A percentile compares a stretch with the other conserved stretches of the same genome.
Conservation (phyloP, 179 eudicot species). For the Beta corolliflora region DNA sequence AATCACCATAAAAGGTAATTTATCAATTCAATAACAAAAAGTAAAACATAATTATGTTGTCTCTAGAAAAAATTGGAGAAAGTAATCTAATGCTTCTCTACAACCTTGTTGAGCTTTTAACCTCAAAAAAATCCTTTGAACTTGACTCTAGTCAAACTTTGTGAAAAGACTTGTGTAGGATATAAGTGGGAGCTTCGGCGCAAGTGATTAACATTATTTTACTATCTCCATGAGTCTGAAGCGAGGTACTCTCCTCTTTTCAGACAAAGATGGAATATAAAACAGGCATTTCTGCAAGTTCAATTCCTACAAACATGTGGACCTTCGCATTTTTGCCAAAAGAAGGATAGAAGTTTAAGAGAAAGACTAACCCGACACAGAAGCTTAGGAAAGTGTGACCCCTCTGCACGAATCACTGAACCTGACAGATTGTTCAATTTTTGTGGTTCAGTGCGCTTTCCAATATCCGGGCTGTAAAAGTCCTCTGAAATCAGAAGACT, state of each 20-base stretch:
- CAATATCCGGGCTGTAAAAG: slow-evolving; percentile 59
- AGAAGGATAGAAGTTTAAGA: not conserved
- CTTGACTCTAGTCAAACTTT: no score
- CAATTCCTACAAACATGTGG: not conserved
- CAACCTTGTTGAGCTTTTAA: no score
- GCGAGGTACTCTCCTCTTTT: not conserved
- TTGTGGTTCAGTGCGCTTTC: slow-evolving; percentile 38
- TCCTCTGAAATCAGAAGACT: slow-evolving; percentile 65
- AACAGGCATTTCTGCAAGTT: not conserved
- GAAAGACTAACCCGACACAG: slow-evolving; percentile 73
- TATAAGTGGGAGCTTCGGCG: no score
- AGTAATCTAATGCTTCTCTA: slow-evolving; percentile 4
- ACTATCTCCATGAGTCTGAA: not conserved
- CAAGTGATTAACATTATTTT: slow-evolving; percentile 4
- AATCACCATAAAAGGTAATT: not conserved
- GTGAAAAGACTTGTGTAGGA: no score
- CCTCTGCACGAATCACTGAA: slow-evolving; percentile 54
- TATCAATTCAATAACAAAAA: slow-evolving; percentile 1
- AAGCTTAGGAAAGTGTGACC: slow-evolving; percentile 64
- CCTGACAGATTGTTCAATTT: slow-evolving; percentile 40
- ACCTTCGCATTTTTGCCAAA: not conserved
- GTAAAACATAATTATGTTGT: not conserved
- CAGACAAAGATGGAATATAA: not conserved
- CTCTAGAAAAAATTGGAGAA: not conserved
- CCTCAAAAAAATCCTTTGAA: no score